phyloP scores from a whole-genome alignment of 441 rosid species.

The Pelargonium fulgidum region DNA sequence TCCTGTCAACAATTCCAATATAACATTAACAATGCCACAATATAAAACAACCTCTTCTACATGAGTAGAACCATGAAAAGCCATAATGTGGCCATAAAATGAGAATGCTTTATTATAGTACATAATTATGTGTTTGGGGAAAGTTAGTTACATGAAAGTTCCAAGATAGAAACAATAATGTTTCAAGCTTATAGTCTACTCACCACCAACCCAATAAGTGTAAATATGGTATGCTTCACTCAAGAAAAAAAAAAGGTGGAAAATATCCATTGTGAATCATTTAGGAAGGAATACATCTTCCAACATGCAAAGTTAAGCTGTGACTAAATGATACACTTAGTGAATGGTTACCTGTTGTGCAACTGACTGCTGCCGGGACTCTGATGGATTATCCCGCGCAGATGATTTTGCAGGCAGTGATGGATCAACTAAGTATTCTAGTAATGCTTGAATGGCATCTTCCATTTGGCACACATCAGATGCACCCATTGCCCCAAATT shows the following conservation, averaged over 20 bases:
- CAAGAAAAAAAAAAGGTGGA: neutral
- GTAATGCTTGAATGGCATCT: slow-evolving; percentile 52
- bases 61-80: too few relatives aligned
- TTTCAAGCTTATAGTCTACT: neutral
- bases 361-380: slow-evolving; percentile 36
- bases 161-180: neutral
- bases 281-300: neutral
- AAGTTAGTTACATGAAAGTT: too few relatives aligned
- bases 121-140: too few relatives aligned
- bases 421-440: slow-evolving; percentile 69
- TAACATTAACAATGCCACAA: too few relatives aligned
- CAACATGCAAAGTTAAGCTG: neutral
- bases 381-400: slow-evolving; percentile 31
- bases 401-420: slow-evolving; percentile 44
- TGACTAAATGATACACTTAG: neutral
- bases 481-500: slow-evolving; percentile 22
- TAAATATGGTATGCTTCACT: neutral
- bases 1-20: too few relatives aligned
- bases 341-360: slow-evolving; percentile 57
- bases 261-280: neutral
- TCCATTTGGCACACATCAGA: slow-evolving; percentile 50
- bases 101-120: too few relatives aligned
- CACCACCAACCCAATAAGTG: neutral
- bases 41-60: too few relatives aligned
- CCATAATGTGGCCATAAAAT: too few relatives aligned